These are phyloP conservation scores for Leucocoprinus sp. DNA, from an alignment of 768 basidiomycete species.

Conservation along the genomic window DNA sequence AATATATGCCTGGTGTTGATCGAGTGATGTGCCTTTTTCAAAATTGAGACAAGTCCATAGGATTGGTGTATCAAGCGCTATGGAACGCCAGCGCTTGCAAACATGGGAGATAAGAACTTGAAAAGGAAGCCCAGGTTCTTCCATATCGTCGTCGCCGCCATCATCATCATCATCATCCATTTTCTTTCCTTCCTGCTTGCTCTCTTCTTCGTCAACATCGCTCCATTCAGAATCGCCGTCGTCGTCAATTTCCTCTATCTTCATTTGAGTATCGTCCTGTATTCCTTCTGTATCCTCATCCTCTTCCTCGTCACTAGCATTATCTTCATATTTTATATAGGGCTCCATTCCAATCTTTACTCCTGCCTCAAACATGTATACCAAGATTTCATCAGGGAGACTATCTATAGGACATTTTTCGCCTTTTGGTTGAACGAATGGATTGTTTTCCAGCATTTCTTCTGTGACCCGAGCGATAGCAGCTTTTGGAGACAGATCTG, in stretches of 20 bases:
- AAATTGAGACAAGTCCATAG: constrained; percentile 50
- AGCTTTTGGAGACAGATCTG: constrained; percentile 19
- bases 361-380: constrained; percentile 45
- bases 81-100: constrained; percentile 50
- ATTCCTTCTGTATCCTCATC: constrained; percentile 26
- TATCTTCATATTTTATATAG: constrained; percentile 24
- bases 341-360: constrained; percentile 28
- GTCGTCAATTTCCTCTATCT: constrained; percentile 9
- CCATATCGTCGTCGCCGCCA: constrained; percentile 4
- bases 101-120: constrained; percentile 54
- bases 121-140: constrained; percentile 26
- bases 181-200: constrained; percentile 10
- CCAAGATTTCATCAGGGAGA: constrained; percentile 50
- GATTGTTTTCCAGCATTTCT: constrained; percentile 37
- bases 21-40: constrained; percentile 31
- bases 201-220: constrained; percentile 15
- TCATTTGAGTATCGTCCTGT: constrained; percentile 16
- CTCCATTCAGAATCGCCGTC: constrained; percentile 18
- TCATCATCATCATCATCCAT: constrained; percentile 13
- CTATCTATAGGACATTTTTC: constrained; percentile 40
- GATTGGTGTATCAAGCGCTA: constrained; percentile 42
- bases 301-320: constrained; percentile 21
- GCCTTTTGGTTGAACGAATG: constrained; percentile 36
- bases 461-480: constrained; percentile 27
- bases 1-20: constrained; percentile 36